Evolutionary conservation across 208 protist genomes (phyloP), one percentile per base, ranked within the genome.

Genomic region (Wallacemonas sp.): DNA sequence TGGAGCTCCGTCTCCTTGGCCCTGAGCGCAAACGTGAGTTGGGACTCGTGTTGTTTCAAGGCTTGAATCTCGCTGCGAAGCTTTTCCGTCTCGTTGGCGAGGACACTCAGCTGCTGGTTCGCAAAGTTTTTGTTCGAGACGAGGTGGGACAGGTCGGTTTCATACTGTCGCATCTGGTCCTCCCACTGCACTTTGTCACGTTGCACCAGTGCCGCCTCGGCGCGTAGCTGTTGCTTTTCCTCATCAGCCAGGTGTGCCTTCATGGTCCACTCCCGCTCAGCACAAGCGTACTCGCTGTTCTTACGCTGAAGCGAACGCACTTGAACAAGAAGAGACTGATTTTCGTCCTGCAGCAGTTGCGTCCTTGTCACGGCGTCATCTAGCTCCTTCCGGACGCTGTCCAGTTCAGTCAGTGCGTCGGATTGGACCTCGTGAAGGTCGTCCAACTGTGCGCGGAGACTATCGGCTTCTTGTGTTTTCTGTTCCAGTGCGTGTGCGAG

Each of bases 1-100:
- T 84, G 80, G 18, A 91, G 44, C 57, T 96, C 90, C 11, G 62
- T 72, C 55, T 96, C 85, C 42, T 92, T 96, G 2, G 83, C 82
- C 39, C 87, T 89, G 7, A 91, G 45, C 11, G 82, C 74, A 61
- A 89, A 92, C 7, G 67, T 33, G 22, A 88, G 62, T 26, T 92
- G 84, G 0, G 79, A 55, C 41, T 93, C 84, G 10, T 77, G 70
- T 31, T 80, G 71, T 8, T 72, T 64, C 22, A 89, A 39, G 25
- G 57, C 65, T 61, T 88, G 82, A 45, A 92, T 26, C 61, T 96
- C 85, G 2, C 46, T 70, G 12, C 73, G 69, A 31, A 93, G 52
- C 49, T 78, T 85, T 57, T 93, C 85, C 50, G 88, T 93, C 71
- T 93, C 85, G 54, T 72, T 76, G 26, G 84, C 73, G 11, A 93